Base-by-base conservation (phyloP, 177 flowering plant genomes). In the Vitis hybrid region DNA sequence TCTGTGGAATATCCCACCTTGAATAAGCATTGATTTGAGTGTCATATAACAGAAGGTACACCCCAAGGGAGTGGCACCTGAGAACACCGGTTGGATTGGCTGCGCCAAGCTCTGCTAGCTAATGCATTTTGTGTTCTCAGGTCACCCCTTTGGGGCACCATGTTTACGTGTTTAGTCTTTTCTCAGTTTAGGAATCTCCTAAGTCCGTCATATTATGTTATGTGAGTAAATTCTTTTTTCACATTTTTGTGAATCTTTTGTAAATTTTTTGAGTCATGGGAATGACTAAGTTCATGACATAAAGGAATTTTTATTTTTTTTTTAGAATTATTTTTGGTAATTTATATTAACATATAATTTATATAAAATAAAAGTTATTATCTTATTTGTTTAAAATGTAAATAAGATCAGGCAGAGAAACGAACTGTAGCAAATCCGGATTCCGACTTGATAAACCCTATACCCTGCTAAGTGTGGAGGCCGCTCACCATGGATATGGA, bases 61-160 rank as follows among this genome's bases (percentile, higher is more conserved):
- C 62, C 81, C 80, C 72, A 67, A 56, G 76, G 83, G 84, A 56
- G 82, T 81, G 79, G 45, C 15, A n/a, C 61, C 82, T 79, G 75
- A 77, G 81, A 83, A 77, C 82, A 79, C 83, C 75, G 30, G 74
- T 49, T 13, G 30, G 5, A 2, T 40, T 52, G 59, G 34, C 6
- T 34, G 7, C 66, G 30, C 56, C 30, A 14, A 2, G 45, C 45
- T 40, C 8, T 40, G 14, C 12, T 17, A 15, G 32, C 51, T 60
- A 59, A 65, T 54, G 19, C 73, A 71, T 67, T 30, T 65, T 74
- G 83, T 82, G 87, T 81, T 84, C 85, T 84, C 85, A 82, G 85
- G 87, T 82, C 87, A 84, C 87, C 85, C 87, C 83, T 82, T 75
- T 75, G 81, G 78, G 74, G 49, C 63, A 57, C 74, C 69, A 76